These are phyloP conservation scores for Ustilago vetiveriae DNA, from an alignment of 1,284 basidiomycete species.

Conservation along the genomic window DNA sequence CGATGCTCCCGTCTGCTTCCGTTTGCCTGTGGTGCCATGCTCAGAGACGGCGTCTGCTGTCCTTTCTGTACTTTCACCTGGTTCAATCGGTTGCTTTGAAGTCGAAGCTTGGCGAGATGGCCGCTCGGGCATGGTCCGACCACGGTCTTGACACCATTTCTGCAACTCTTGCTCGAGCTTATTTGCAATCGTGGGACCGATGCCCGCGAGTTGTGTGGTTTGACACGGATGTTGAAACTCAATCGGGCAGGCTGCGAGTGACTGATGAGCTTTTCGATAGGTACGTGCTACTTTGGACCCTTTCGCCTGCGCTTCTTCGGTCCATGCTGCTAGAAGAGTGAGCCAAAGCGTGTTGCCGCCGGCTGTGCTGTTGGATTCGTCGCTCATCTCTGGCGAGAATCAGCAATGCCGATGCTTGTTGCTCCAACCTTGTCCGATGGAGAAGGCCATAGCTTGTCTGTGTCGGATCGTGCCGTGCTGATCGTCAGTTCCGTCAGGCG, in stretches of 20 bases:
- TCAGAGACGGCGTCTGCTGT: not conserved
- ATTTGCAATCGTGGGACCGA: constrained; percentile 57
- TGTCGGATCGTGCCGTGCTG: too few relatives aligned
- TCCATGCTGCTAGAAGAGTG: constrained; percentile 50
- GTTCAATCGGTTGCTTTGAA: constrained; percentile 5
- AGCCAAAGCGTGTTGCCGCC: constrained; percentile 57
- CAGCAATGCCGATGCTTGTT: not conserved
- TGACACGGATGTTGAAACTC: constrained; percentile 57
- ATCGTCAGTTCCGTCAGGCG: too few relatives aligned
- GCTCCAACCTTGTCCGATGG: too few relatives aligned
- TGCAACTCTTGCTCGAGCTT: constrained; percentile 52
- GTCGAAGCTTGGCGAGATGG: constrained; percentile 17
- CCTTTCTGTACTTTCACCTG: not conserved
- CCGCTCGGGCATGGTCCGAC: constrained; percentile 38
- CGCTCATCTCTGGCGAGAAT: constrained; percentile 4
- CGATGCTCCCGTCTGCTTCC: constrained; percentile 17
- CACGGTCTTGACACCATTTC: constrained; percentile 53
- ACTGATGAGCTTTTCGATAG: constrained; percentile 53
- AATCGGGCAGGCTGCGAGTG: constrained; percentile 48
- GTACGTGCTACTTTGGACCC: constrained; percentile 54
- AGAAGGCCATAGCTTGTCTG: too few relatives aligned
- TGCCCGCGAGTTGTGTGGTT: constrained; percentile 52
- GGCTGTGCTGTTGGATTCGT: constrained; percentile 15
- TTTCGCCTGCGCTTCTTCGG: constrained; percentile 52
- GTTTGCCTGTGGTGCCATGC: not conserved